Evolutionary conservation across 2,329 filamentous ascomycete genomes (phyloP), one percentile per base, ranked within the genome.

Genomic region (Sporothrix euskadiensis): DNA sequence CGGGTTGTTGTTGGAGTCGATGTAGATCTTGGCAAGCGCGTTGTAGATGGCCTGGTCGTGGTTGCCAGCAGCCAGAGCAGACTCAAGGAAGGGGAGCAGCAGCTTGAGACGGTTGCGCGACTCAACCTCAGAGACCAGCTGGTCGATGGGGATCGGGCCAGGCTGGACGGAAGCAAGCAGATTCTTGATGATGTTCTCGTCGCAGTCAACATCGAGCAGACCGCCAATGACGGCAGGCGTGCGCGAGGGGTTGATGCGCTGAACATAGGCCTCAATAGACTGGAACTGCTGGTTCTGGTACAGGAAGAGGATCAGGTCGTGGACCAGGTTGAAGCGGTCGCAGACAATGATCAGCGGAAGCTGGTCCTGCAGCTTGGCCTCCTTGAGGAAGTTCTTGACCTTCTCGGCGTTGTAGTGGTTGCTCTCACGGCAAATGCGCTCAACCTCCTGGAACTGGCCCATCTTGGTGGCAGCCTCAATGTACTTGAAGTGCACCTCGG

Each of bases 261-360:
- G 96, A 39, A 99, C 96, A 78, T 99, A 99, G 10, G 97, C 91
- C 84, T 99, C 96, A 77, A 99, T 99, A 0, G 96, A 97, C 85
- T 97, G 94, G 88, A 98, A 99, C 81, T 98, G 95, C 83, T 99
- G 95, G 84, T 97, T 97, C 87, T 98, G 96, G 86, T 99, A 99
- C 9, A 99, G 89, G 83, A 96, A 98, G 30, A 99, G 88, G 61
- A 99, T 94, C 80, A 99, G 84, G 80, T 99, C 96, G 80, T 99
- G 96, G 57, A 98, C 94, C 80, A 99, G 97, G 85, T 98, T 97
- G 88, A 97, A 98, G n/a, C 95, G 93, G 81, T 99, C 96, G 84
- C 97, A 99, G 74, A 99, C 94, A 78, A 98, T 98, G 83, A 99
- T 99, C 72, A 99, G 86, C 59, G 96, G 96, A 59, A 99, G 88